Conservation (phyloP, 768 basidiomycete species). For the Russula ochroleuca region DNA sequence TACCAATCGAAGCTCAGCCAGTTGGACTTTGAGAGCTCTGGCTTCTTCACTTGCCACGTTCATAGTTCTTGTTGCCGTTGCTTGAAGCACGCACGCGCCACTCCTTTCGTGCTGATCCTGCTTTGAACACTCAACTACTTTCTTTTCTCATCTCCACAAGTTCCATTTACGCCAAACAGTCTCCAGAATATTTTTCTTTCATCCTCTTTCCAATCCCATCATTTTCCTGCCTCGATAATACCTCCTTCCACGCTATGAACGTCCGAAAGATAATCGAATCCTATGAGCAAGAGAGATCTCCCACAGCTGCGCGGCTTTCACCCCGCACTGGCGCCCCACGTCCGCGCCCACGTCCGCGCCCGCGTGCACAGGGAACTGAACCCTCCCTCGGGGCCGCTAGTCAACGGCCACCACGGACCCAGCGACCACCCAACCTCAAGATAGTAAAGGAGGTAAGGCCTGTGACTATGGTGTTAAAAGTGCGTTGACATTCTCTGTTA, state of each 20-base stretch:
- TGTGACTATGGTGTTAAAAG: slow-evolving; percentile 7
- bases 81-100: slow-evolving; percentile 11
- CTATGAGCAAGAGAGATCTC: slow-evolving; percentile 12
- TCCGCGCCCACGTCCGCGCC: background rate
- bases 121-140: background rate
- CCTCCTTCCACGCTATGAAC: slow-evolving; percentile 14
- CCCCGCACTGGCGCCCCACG: background rate
- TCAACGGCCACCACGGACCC: slow-evolving; percentile 10
- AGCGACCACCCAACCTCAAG: slow-evolving; percentile 13
- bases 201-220: background rate
- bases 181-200: no score
- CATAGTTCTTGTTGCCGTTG: background rate
- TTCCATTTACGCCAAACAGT: background rate
- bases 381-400: background rate
- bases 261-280: slow-evolving; percentile 20
- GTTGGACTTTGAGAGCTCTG: background rate
- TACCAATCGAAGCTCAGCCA: background rate
- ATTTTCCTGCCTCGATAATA: slow-evolving; percentile 5
- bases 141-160: background rate
- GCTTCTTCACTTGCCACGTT: background rate
- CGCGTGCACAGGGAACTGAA: background rate
- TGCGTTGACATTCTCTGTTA: background rate
- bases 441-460: slow-evolving; percentile 14
- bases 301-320: background rate
- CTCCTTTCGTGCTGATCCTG: background rate